Evolutionary conservation across 2,329 filamentous ascomycete genomes (phyloP), one percentile per base, ranked within the genome.

Genomic region (Eurotiales sp.): DNA sequence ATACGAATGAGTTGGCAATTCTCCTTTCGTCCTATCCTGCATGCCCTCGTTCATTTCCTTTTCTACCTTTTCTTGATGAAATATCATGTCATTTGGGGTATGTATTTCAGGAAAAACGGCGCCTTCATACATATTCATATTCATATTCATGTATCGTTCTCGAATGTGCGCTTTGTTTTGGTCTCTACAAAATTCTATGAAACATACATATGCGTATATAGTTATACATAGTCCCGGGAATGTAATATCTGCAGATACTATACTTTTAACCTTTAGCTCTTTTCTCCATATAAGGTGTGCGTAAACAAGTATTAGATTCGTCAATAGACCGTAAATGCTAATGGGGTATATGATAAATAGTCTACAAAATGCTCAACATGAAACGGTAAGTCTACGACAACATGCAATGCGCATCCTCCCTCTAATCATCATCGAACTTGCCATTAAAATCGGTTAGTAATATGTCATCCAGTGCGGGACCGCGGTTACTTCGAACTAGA

Each of bases 401-500:
- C 6, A 17, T 10, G 15, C 3, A 21, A 37, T 6, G 12, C 15
- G 52, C 54, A 52, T 58, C 39, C 55, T 58, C 54, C 17, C 34
- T 48, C 40, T 60, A 75, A 60, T 86, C 84, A 46, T 83, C 78
- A 59, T 85, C 83, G 60, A 80, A 80, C 63, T 86, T 87, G 55
- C 79, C 80, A 57, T 77, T 79, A 64, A 85, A 87, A 61, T 92
- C 85, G 11, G 85, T 85, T 29, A 95, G 76, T 46, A 92, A 72
- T 49, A 95, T 83, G 64, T 91, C 87, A 59, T 89, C 85, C 4
- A 66, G 80, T 61, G 63, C 78, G 66, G 68, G 84, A 57, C 67
- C 83, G 56, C 69, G 74, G 54, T 77, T 78, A 54, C 76, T 82
- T 69, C 69, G 77, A 52, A 77, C 78, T 80, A 51, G 55, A 17